Base-by-base conservation (phyloP, 2,329 filamentous ascomycete genomes). In the Alternaria burnsii region DNA sequence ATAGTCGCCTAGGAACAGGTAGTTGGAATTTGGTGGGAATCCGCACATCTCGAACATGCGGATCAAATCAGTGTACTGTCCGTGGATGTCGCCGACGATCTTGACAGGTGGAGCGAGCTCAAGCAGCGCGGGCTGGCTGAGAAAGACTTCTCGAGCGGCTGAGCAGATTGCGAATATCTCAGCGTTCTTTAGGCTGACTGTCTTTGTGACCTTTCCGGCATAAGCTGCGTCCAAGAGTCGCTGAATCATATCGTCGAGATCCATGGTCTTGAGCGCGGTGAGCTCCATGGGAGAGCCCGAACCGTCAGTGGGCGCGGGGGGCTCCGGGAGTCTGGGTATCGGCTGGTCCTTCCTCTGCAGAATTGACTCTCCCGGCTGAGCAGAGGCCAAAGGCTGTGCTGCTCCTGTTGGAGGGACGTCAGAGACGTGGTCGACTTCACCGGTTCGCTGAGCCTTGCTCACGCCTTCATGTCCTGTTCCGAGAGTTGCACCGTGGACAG, bases 31-130 rank as follows among this genome's bases (percentile, higher is more conserved):
- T 2, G 94, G 94, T 8, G 94, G 94, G 74, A 97, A 98, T 5
- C 94, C 94, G 76, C 94, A 97, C 94, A 97, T 97, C 79, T 98
- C 94, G 74, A 98, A 98, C 87, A 98, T 92, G 65, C 94, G 89
- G 73, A 98, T 96, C 52, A 98, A 83, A 79, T 98, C 94, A 11
- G 93, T 97, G 78, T 97, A 98, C 79, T 98, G 94, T 52, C 94
- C 94, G 77, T 98, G 94, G 14, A 98, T 93, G 76, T 98, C 94
- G 52, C 94, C 94, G 28, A 98, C 95, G 72, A 99, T 96, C 82
- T 99, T 99, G 74, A 99, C 95, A 0, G 95, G 94, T 5, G 95
- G 92, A 65, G 94, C 91, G 46, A 99, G 86, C 80, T 99, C 95
- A 58, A 99, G 82, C 24, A 99, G 84, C 1, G 95, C 93, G 4